Evolutionary conservation across 106 monocot species (phyloP).

Genomic region (Hemerocallis citrina): DNA sequence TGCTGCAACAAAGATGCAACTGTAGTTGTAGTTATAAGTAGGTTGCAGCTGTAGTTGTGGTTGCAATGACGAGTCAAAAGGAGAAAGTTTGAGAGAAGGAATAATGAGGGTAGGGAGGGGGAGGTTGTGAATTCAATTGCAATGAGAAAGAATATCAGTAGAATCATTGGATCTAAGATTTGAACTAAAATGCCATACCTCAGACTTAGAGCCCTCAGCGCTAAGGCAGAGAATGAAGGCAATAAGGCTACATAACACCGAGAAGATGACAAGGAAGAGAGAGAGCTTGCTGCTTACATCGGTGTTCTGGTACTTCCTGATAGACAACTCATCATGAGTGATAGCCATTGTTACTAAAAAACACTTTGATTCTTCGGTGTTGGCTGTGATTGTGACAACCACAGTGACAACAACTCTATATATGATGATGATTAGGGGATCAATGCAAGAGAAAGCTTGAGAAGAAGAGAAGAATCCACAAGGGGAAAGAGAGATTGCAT

Average conservation of each 20-base stretch:
- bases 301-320: conserved; percentile 10
- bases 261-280: conserved; percentile 55
- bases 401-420: background rate
- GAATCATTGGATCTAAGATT: too few relatives aligned
- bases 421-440: background rate
- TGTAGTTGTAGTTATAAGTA: too few relatives aligned
- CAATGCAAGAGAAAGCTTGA: background rate
- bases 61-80: too few relatives aligned
- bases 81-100: too few relatives aligned
- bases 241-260: conserved; percentile 55
- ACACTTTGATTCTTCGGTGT: too few relatives aligned
- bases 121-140: too few relatives aligned
- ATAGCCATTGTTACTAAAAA: conserved; percentile 71
- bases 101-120: too few relatives aligned
- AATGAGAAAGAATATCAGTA: too few relatives aligned
- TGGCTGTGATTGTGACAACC: background rate
- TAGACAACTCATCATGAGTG: conserved; percentile 52
- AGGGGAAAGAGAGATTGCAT: too few relatives aligned
- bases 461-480: conserved; percentile 6
- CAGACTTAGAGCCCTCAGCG: conserved; percentile 66
- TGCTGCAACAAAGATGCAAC: too few relatives aligned
- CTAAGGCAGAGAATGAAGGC: conserved; percentile 74
- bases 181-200: too few relatives aligned
- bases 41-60: too few relatives aligned
- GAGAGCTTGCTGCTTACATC: conserved; percentile 27